These are phyloP conservation scores for Phoenix roebelenii DNA, from an alignment of 176 grass and related monocot genomes.

Conservation along the genomic window DNA sequence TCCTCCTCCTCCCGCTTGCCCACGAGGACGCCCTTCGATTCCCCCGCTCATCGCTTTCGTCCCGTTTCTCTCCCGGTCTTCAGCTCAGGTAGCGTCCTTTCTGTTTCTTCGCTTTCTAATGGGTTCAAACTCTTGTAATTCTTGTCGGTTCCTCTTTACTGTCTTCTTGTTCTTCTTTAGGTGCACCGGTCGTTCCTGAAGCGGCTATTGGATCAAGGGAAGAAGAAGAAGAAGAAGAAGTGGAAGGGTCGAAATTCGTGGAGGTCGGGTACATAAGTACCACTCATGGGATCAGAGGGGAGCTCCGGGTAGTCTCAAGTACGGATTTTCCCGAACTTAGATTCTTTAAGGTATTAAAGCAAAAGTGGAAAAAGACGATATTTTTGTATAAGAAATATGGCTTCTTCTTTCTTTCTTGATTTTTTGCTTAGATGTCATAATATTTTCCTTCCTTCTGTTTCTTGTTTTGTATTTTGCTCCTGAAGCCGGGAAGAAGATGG, in stretches of 20 bases:
- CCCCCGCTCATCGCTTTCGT: neutral
- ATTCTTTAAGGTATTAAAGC: slow-evolving; percentile 45
- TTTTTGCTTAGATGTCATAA: neutral
- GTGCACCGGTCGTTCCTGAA: slow-evolving; percentile 7
- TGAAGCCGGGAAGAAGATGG: slow-evolving; percentile 79
- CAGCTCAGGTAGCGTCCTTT: too few species aligned
- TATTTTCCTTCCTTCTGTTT: neutral
- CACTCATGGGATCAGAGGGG: slow-evolving; percentile 68
- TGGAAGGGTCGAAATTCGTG: slow-evolving; percentile 25
- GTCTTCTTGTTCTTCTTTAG: slow-evolving; percentile 13
- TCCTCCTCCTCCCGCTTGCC: too few species aligned
- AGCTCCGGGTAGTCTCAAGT: slow-evolving; percentile 59
- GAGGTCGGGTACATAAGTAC: slow-evolving; percentile 62
- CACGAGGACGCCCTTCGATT: too few species aligned
- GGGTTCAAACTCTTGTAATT: neutral
- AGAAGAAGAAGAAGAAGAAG: neutral
- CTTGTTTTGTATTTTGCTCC: slow-evolving; percentile 1
- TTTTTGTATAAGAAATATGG: neutral
- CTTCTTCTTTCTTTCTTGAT: neutral
- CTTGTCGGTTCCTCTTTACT: neutral
- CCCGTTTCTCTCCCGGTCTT: too few species aligned
- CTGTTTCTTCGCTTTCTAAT: too few species aligned
- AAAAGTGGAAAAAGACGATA: neutral
- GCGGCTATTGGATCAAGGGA: slow-evolving; percentile 10
- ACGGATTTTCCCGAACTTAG: slow-evolving; percentile 86